Evolutionary conservation across 345 rosid species (phyloP).

Genomic region (Arabidopsis thaliana): TAIR10.1 NC_003076.8:25912001-25912500

Average conservation of each 20-base stretch:
- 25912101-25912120: conserved; percentile 82
- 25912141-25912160: background rate
- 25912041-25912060: conserved; percentile 9
- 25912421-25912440: conserved; percentile 62
- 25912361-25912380: background rate
- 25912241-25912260: conserved; percentile 72
- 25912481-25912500: conserved; percentile 95
- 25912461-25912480: conserved; percentile 95
- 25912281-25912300: conserved; percentile 60
- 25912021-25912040: background rate
- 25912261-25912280: conserved; percentile 75
- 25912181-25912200: background rate
- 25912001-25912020: background rate
- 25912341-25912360: conserved; percentile 55
- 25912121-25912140: conserved; percentile 54
- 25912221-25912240: conserved; percentile 93
- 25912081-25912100: conserved; percentile 96
- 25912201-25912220: conserved; percentile 66
- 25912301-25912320: conserved; percentile 72
- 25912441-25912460: conserved; percentile 71
- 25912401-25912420: conserved; percentile 52
- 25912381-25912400: background rate
- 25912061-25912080: conserved; percentile 85
- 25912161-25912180: background rate
- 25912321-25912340: conserved; percentile 70